Evolutionary conservation across 257 asterid genomes (phyloP).

Genomic region (Echium plantagineum): DNA sequence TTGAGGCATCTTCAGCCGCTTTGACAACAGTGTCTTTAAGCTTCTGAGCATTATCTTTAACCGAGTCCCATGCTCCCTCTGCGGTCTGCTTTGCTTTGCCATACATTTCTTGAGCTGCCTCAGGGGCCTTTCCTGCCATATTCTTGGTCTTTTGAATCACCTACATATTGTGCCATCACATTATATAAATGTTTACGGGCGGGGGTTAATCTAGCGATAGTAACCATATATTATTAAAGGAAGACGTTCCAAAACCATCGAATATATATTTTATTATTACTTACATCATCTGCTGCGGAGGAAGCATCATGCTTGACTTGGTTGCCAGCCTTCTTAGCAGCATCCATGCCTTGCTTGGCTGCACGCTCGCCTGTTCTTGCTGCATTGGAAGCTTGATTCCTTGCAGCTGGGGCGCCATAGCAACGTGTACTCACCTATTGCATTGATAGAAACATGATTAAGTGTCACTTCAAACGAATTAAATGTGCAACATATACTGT

Average conservation of each 20-base stretch:
- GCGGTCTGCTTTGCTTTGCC: constrained; percentile 54
- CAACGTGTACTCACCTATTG: constrained; percentile 18
- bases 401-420: constrained; percentile 20
- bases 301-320: constrained; percentile 34
- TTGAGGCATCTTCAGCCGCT: constrained; percentile 38
- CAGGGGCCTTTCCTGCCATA: constrained; percentile 40
- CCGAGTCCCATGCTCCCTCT: constrained; percentile 46
- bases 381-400: constrained; percentile 29
- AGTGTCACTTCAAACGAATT: no score
- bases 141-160: constrained; percentile 31
- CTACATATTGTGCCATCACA: constrained; percentile 12
- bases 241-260: no score
- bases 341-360: constrained; percentile 38
- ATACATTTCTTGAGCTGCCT: constrained; percentile 39
- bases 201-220: no score
- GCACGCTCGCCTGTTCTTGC: constrained; percentile 38
- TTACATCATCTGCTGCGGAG: constrained; percentile 31
- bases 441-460: not conserved
- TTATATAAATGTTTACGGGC: not conserved
- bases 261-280: not conserved
- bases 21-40: constrained; percentile 47
- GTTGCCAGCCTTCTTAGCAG: constrained; percentile 40
- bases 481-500: no score
- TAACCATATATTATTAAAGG: no score
- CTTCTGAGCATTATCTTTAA: constrained; percentile 41